phyloP scores from a whole-genome alignment of 2,329 filamentous ascomycete genomes.

The Diaporthe nobilis region DNA sequence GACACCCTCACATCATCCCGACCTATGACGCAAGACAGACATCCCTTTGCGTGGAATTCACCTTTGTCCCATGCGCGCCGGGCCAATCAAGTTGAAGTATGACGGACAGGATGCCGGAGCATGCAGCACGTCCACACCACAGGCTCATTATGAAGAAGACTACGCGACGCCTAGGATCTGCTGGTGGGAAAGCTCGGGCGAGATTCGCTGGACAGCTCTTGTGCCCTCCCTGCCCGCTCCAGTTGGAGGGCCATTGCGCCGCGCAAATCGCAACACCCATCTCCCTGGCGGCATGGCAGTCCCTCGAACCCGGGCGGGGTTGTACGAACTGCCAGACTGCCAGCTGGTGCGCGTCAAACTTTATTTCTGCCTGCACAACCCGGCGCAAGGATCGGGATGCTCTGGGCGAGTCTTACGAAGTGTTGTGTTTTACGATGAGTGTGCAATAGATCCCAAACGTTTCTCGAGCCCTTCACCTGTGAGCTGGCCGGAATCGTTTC shows the following conservation, averaged over 20 bases:
- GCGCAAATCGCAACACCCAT: constrained; percentile 17
- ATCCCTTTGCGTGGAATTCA: constrained; percentile 11
- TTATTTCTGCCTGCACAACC: background rate
- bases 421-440: background rate
- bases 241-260: background rate
- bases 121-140: constrained; percentile 11
- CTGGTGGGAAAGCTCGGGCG: background rate
- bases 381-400: background rate
- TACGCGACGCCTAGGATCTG: constrained; percentile 17
- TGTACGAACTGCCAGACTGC: constrained; percentile 19
- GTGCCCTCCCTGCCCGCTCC: constrained; percentile 8
- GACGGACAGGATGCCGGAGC: constrained; percentile 27
- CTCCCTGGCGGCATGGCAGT: constrained; percentile 16
- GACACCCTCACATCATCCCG: constrained; percentile 26
- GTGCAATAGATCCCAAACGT: background rate
- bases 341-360: constrained; percentile 12
- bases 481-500: background rate
- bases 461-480: background rate
- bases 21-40: constrained; percentile 42
- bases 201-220: constrained; percentile 10
- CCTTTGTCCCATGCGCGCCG: constrained; percentile 1
- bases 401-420: background rate
- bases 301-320: constrained; percentile 22
- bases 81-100: constrained; percentile 31
- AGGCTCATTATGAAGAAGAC: background rate